Conservation (phyloP, 345 rosid genomes). For the Linum tenue region DNA sequence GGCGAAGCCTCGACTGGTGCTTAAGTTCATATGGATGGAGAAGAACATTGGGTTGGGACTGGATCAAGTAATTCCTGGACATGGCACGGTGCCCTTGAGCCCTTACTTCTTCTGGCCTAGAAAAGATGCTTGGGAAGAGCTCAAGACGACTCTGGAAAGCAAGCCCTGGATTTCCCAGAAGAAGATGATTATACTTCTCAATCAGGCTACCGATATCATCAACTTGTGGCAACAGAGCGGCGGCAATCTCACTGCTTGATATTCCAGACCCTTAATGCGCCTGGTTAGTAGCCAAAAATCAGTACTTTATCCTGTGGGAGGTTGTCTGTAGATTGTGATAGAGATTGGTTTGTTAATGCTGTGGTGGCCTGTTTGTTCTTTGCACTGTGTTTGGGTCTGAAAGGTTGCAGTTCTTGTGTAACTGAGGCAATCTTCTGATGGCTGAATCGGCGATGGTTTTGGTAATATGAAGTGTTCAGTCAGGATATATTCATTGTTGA, state of each 20-base stretch:
- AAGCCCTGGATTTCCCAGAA: conserved; percentile 83
- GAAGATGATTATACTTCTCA: conserved; percentile 71
- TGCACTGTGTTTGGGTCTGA: no score
- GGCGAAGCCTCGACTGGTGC: conserved; percentile 55
- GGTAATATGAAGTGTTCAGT: no score
- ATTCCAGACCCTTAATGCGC: no score
- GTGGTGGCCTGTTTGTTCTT: no score
- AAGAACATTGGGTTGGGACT: conserved; percentile 75
- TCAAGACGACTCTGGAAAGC: conserved; percentile 56
- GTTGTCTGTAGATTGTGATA: no score
- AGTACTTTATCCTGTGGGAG: no score
- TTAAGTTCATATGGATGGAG: conserved; percentile 86
- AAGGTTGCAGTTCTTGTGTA: no score
- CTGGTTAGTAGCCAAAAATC: no score
- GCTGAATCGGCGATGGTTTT: no score
- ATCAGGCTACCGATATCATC: conserved; percentile 80
- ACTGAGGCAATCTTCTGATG: no score
- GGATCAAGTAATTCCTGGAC: conserved; percentile 64
- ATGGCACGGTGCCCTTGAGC: conserved; percentile 65
- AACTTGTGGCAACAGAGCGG: conserved; percentile 89
- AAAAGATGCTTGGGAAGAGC: conserved; percentile 88
- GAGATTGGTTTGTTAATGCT: no score
- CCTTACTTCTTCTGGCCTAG: conserved; percentile 78
- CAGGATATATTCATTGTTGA: no score
- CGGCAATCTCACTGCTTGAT: conserved; percentile 36